Conservation (phyloP, 306 rosid genomes). For the Cicer chorassanicum region DNA sequence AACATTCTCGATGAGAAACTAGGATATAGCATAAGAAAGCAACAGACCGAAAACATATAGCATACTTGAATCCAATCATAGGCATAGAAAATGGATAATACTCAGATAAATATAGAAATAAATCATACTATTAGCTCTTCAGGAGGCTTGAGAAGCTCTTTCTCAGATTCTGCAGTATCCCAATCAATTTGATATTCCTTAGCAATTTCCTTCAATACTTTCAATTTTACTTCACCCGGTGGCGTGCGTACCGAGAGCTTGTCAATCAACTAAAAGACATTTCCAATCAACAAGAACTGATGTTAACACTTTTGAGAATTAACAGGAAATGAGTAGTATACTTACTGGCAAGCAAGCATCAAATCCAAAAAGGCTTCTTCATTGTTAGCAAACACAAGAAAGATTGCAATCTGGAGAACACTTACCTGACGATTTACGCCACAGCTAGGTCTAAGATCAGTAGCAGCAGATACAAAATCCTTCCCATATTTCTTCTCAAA, state of each 20-base stretch:
- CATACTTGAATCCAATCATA: too few relatives aligned
- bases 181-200: slow-evolving; percentile 86
- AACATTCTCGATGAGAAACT: background rate
- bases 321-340: slow-evolving; percentile 3
- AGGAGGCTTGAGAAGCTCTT: slow-evolving; percentile 83
- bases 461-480: slow-evolving; percentile 93
- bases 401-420: slow-evolving; percentile 1
- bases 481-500: slow-evolving; percentile 95
- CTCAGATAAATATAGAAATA: slow-evolving; percentile 34
- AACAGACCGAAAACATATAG: slow-evolving; percentile 40
- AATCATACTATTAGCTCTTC: slow-evolving; percentile 78
- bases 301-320: slow-evolving; percentile 16
- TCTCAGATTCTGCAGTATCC: slow-evolving; percentile 85
- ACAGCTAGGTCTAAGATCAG: slow-evolving; percentile 82
- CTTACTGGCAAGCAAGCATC: background rate
- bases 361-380: slow-evolving; percentile 28
- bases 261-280: slow-evolving; percentile 72
- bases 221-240: slow-evolving; percentile 73
- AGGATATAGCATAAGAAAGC: slow-evolving; percentile 21
- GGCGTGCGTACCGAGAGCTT: slow-evolving; percentile 96
- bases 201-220: slow-evolving; percentile 89
- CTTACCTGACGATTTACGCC: slow-evolving; percentile 91
- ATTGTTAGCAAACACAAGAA: slow-evolving; percentile 1
- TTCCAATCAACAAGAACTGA: slow-evolving; percentile 30
- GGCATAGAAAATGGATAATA: background rate